Conservation (phyloP, 441 rosid species). For the Flueggea neowawraea region DNA sequence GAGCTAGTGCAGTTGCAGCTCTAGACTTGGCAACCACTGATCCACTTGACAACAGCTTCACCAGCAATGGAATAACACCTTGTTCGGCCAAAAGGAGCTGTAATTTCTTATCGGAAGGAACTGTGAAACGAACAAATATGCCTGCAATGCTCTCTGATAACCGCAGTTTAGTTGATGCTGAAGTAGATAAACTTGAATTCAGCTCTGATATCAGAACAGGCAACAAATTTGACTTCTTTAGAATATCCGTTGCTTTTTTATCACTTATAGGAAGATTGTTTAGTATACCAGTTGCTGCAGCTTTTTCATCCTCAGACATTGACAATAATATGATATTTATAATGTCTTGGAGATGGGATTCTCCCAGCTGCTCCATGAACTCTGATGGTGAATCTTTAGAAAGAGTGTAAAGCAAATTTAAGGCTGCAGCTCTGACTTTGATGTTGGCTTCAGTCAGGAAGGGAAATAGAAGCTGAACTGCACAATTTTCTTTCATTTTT, state of each 20-base stretch:
- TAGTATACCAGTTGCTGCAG: slow-evolving; percentile 58
- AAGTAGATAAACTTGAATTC: slow-evolving; percentile 20
- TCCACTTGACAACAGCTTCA: slow-evolving; percentile 45
- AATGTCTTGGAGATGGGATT: slow-evolving; percentile 30
- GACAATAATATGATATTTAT: slow-evolving; percentile 37
- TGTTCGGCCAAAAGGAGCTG: slow-evolving; percentile 51
- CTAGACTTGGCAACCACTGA: slow-evolving; percentile 38
- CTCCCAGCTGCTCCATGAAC: slow-evolving; percentile 56
- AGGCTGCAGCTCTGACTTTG: slow-evolving; percentile 43
- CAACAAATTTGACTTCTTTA: slow-evolving; percentile 38
- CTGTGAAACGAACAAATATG: slow-evolving; percentile 46
- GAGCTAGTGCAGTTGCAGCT: slow-evolving; percentile 59
- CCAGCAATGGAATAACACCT: slow-evolving; percentile 54
- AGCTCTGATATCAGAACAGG: slow-evolving; percentile 38
- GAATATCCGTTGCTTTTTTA: slow-evolving; percentile 45
- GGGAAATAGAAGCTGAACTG: slow-evolving; percentile 58
- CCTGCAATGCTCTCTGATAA: slow-evolving; percentile 48
- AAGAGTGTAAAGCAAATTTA: slow-evolving; percentile 53
- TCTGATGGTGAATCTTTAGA: slow-evolving; percentile 43
- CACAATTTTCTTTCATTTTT: slow-evolving; percentile 68
- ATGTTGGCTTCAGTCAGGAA: slow-evolving; percentile 43
- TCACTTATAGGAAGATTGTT: slow-evolving; percentile 42
- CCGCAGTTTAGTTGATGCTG: slow-evolving; percentile 14
- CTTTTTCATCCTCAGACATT: slow-evolving; percentile 34
- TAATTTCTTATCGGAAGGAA: slow-evolving; percentile 55